phyloP scores from a whole-genome alignment of 2,329 filamentous ascomycete genomes.

The Ophiostoma pallidulum region DNA sequence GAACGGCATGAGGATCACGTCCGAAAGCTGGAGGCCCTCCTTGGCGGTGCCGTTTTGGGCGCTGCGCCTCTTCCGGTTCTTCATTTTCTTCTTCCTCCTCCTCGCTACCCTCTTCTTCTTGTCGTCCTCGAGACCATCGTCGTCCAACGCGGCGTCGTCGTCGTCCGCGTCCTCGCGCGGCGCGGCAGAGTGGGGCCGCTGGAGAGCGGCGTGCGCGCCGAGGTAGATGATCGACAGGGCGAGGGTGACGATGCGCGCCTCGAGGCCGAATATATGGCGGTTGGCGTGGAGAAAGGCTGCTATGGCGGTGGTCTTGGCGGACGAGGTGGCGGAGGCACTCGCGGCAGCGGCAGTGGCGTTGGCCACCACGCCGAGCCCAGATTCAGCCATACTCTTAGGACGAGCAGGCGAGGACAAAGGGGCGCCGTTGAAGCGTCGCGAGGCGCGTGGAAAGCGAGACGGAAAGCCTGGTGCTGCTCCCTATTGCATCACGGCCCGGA shows the following conservation, averaged over 20 bases:
- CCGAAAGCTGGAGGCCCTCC: conserved; percentile 59
- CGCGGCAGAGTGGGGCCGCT: conserved; percentile 70
- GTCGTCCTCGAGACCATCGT: conserved; percentile 31
- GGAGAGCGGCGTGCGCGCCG: conserved; percentile 75
- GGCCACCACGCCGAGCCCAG: too few relatives aligned
- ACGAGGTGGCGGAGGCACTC: neutral
- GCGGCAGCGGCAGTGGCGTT: neutral
- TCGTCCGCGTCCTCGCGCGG: conserved; percentile 33
- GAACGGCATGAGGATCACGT: conserved; percentile 78
- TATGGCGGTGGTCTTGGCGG: neutral
- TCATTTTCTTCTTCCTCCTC: neutral
- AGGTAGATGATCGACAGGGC: conserved; percentile 77
- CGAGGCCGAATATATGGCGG: conserved; percentile 34
- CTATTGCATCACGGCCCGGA: too few relatives aligned
- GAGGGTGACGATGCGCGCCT: conserved; percentile 46
- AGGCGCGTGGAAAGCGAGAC: too few relatives aligned
- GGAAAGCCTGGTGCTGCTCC: too few relatives aligned
- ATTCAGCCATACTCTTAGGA: too few relatives aligned
- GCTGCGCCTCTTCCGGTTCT: too few relatives aligned
- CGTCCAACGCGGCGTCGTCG: conserved; percentile 24
- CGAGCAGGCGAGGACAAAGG: too few relatives aligned
- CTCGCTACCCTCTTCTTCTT: conserved; percentile 36
- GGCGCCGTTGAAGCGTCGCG: too few relatives aligned
- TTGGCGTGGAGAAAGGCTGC: conserved; percentile 3
- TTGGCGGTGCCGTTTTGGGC: neutral